Conservation (phyloP, 208 protist species). For the Wallacemonas sp. region DNA sequence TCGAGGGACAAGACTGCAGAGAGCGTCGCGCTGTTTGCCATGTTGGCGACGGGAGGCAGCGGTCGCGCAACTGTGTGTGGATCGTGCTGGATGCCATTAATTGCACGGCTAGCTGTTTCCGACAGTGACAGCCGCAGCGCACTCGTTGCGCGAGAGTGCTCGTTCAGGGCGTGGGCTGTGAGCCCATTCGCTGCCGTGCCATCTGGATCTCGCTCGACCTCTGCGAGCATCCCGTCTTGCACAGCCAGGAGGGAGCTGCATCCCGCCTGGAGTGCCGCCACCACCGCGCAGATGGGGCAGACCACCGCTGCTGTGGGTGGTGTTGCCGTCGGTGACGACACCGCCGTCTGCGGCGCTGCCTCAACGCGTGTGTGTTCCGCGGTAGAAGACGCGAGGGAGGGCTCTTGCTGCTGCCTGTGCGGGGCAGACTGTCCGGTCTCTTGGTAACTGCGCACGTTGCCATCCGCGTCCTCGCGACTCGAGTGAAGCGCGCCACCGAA, state of each 20-base stretch:
- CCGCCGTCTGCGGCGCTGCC: neutral
- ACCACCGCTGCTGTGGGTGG: neutral
- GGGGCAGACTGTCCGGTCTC: neutral
- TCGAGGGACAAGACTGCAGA: slow-evolving; percentile 62
- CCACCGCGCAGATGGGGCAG: slow-evolving; percentile 13
- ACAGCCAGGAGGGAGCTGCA: slow-evolving; percentile 50
- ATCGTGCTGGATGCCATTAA: neutral
- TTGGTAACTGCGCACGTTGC: slow-evolving; percentile 4
- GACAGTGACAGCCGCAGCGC: slow-evolving; percentile 18
- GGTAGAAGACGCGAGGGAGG: neutral
- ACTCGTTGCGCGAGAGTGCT: slow-evolving; percentile 24
- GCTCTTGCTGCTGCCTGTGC: neutral
- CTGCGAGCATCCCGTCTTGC: slow-evolving; percentile 19
- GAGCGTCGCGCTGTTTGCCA: slow-evolving; percentile 42
- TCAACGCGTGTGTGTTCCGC: neutral
- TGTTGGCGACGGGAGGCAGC: slow-evolving; percentile 40
- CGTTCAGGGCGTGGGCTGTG: slow-evolving; percentile 10
- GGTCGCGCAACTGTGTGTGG: slow-evolving; percentile 7
- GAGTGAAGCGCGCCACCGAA: neutral
- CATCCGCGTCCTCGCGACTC: neutral
- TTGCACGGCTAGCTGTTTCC: slow-evolving; percentile 15
- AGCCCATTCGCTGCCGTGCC: neutral
- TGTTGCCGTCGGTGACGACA: neutral
- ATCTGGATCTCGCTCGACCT: slow-evolving; percentile 1
- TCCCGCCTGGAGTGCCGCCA: slow-evolving; percentile 37